Evolutionary conservation across 2,329 filamentous ascomycete species (phyloP), one percentile per base, ranked within the genome.

Genomic region (Phyllosticta citriasiana): DNA sequence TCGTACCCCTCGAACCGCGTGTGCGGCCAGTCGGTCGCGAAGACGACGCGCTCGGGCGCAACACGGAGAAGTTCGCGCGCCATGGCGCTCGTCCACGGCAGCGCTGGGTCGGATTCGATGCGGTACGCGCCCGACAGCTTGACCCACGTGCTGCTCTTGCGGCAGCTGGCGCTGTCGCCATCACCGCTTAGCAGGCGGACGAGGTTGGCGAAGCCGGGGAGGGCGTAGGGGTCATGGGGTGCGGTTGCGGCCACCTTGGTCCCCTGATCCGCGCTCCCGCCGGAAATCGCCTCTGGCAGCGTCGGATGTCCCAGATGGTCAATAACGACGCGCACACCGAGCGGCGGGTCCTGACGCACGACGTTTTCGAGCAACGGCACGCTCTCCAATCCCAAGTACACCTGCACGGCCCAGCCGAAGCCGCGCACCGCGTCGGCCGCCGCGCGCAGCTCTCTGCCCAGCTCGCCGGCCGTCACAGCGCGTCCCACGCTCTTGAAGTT

Each of bases 21-120:
- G 69, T 86, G 83, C 22, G 84, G 84, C 84, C 84, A 86, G 66
- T 86, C 84, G 0, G 82, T 84, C 1, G 82, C 83, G 69, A 84
- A 86, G 0, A 86, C 77, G 9, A 83, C 73, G 16, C 77, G 73
- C 19, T 76, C 70, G 2, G 74, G 74, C 10, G 76, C 78, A 4
- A 76, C 69, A 3, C 69, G 68, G 35, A 85, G 65, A 7, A 85
- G 70, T 65, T 84, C 79, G 14, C 69, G 71, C 8, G 77, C 78
- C 50, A 86, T 70, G 1, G 75, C 74, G 58, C 80, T 76, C 3
- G 83, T 64, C 54, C 81, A 75, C 27, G 70, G 72, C 62, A 79
- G 74, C 24, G 76, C 66, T 6, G 72, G 69, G 57, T 80, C 75
- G 51, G 73, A 70, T 55, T 77, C 79, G 40, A 84, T 73, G 6